A percentile compares a stretch with the other conserved stretches of the same genome.
phyloP scores from a whole-genome alignment of 2,329 filamentous ascomycete species.

The Aspergillus neoniger region DNA sequence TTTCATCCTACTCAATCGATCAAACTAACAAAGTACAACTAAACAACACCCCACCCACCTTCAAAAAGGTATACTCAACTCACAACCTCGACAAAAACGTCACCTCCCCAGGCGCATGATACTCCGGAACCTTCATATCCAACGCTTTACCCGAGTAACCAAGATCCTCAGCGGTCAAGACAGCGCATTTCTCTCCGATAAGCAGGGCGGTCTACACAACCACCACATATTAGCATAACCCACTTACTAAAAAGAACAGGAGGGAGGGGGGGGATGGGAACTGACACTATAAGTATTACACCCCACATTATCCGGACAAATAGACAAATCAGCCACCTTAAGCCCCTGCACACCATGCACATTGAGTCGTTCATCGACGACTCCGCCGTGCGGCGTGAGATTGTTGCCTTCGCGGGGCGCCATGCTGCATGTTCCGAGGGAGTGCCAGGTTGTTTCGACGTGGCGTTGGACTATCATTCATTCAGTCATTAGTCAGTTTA shows the following conservation, averaged over 20 bases:
- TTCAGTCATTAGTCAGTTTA: neutral
- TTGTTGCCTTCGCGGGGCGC: slow-evolving; percentile 73
- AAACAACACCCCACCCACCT: neutral
- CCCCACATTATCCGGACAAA: slow-evolving; percentile 3
- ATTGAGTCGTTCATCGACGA: slow-evolving; percentile 74
- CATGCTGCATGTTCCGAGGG: slow-evolving; percentile 71
- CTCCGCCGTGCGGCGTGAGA: slow-evolving; percentile 73
- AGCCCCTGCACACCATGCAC: slow-evolving; percentile 75
- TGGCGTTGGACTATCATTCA: slow-evolving; percentile 60
- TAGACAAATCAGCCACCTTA: slow-evolving; percentile 56
- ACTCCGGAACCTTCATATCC: slow-evolving; percentile 73
- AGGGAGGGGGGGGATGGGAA: too few species aligned
- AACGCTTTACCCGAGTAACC: slow-evolving; percentile 72
- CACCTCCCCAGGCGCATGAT: slow-evolving; percentile 54
- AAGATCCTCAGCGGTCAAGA: slow-evolving; percentile 71
- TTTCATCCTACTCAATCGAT: too few species aligned
- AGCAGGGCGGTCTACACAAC: slow-evolving; percentile 65
- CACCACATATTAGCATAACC: neutral
- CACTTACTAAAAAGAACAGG: too few species aligned
- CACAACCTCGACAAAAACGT: slow-evolving; percentile 26
- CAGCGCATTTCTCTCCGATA: slow-evolving; percentile 73
- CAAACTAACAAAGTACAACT: neutral
- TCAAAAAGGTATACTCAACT: neutral
- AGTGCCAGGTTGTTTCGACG: slow-evolving; percentile 76
- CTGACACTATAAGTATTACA: slow-evolving; percentile 3